Conservation (phyloP, 257 asterid species). For the Fraxinus excelsior region DNA sequence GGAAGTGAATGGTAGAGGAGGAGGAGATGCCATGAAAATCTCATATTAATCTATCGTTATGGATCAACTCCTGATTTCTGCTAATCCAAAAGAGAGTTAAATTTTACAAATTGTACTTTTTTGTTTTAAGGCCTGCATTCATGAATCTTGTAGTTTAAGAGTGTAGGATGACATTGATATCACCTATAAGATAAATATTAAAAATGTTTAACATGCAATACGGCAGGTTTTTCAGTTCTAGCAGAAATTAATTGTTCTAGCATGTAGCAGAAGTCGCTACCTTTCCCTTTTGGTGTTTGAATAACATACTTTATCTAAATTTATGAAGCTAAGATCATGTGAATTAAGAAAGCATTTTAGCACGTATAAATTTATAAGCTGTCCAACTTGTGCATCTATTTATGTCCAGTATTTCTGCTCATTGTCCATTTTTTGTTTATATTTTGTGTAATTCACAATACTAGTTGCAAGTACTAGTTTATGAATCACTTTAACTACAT, state of each 20-base stretch:
- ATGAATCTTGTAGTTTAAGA: not conserved
- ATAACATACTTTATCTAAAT: not conserved
- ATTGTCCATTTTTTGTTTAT: not conserved
- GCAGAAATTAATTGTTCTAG: too few species aligned
- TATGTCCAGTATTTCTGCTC: not conserved
- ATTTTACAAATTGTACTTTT: not conserved
- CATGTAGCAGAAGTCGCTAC: not conserved
- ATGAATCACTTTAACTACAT: too few species aligned
- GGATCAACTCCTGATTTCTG: too few species aligned
- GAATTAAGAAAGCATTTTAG: too few species aligned
- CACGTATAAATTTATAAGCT: not conserved
- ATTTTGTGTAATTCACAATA: too few species aligned
- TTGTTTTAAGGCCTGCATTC: not conserved
- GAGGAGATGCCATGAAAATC: too few species aligned
- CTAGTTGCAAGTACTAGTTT: too few species aligned
- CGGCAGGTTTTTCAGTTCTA: too few species aligned
- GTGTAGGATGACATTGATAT: not conserved
- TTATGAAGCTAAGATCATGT: slow-evolving; percentile 12
- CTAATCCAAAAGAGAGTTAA: too few species aligned
- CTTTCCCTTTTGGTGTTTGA: slow-evolving; percentile 3
- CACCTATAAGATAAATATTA: not conserved
- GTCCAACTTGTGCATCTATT: slow-evolving; percentile 4
- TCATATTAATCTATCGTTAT: too few species aligned
- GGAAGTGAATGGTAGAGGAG: too few species aligned
- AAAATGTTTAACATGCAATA: not conserved